Percentiles rank a stretch among this genome's conserved stretches.
These are phyloP conservation scores for Suaeda aralocaspica DNA, from an alignment of 148 eudicot genomes.

Conservation along the genomic window DNA sequence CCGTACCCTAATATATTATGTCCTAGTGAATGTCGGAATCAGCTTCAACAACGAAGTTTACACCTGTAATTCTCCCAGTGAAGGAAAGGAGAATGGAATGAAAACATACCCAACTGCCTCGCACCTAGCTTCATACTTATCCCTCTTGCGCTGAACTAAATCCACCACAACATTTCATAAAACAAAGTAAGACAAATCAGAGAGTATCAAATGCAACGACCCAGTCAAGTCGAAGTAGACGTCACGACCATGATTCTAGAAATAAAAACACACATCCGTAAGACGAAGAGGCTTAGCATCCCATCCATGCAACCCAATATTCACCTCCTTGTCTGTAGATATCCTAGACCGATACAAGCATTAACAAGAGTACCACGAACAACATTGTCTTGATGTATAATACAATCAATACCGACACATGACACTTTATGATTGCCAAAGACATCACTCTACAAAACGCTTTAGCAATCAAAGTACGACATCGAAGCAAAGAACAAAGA, in stretches of 20 bases:
- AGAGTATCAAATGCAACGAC: too few species aligned
- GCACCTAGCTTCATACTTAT: too few species aligned
- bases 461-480: neutral
- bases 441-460: neutral
- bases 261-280: neutral
- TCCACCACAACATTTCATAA: neutral
- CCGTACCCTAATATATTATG: too few species aligned
- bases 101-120: too few species aligned
- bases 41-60: too few species aligned
- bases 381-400: neutral
- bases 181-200: too few species aligned
- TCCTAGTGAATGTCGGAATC: too few species aligned
- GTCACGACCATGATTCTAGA: neutral
- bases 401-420: neutral
- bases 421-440: neutral
- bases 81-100: too few species aligned
- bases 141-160: too few species aligned
- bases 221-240: neutral
- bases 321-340: neutral
- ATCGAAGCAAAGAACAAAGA: neutral
- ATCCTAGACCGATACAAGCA: neutral
- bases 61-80: too few species aligned
- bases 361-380: neutral
- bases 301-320: neutral
- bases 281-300: neutral